Percentiles rank a stretch among this genome's conserved stretches.
Conservation (phyloP, 108 stramenopile genomes). For the Bacterosira constricta region DNA sequence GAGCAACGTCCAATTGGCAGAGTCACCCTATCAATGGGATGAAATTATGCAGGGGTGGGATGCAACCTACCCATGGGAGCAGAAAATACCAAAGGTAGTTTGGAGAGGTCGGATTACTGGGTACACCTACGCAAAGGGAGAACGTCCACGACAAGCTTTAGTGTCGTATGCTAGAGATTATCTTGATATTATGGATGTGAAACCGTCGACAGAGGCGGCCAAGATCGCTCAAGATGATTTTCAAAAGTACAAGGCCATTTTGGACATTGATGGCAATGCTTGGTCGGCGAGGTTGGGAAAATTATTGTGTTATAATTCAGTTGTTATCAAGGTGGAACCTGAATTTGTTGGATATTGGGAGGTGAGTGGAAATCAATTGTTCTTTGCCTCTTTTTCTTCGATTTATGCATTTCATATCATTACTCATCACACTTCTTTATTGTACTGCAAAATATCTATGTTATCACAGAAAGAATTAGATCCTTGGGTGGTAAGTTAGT, state of each 20-base stretch:
- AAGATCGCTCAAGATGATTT: slow-evolving; percentile 36
- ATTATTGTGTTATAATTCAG: slow-evolving; percentile 49
- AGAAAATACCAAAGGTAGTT: slow-evolving; percentile 29
- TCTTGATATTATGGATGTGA: slow-evolving; percentile 31
- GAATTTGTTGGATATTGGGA: slow-evolving; percentile 45
- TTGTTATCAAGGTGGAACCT: slow-evolving; percentile 53
- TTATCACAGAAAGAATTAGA: slow-evolving; percentile 15
- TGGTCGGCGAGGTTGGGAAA: slow-evolving; percentile 46
- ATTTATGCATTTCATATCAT: no score
- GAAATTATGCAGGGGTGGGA: slow-evolving; percentile 28
- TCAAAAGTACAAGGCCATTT: slow-evolving; percentile 35
- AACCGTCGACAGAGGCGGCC: not conserved
- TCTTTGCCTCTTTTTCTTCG: no score
- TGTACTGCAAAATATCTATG: not conserved
- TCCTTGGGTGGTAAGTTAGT: slow-evolving; percentile 25
- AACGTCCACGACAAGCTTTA: slow-evolving; percentile 24
- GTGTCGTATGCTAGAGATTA: slow-evolving; percentile 8
- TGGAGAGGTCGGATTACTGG: slow-evolving; percentile 38
- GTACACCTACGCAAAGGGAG: slow-evolving; percentile 26
- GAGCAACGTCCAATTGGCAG: slow-evolving; percentile 14
- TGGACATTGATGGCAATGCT: slow-evolving; percentile 59
- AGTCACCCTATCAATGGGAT: slow-evolving; percentile 26
- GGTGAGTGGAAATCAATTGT: no score
- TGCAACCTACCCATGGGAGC: slow-evolving; percentile 18
- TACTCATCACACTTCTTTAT: no score